Evolutionary conservation across 1,284 basidiomycete genomes (phyloP), one percentile per base, ranked within the genome.

Genomic region (Rhodotorula sp.): DNA sequence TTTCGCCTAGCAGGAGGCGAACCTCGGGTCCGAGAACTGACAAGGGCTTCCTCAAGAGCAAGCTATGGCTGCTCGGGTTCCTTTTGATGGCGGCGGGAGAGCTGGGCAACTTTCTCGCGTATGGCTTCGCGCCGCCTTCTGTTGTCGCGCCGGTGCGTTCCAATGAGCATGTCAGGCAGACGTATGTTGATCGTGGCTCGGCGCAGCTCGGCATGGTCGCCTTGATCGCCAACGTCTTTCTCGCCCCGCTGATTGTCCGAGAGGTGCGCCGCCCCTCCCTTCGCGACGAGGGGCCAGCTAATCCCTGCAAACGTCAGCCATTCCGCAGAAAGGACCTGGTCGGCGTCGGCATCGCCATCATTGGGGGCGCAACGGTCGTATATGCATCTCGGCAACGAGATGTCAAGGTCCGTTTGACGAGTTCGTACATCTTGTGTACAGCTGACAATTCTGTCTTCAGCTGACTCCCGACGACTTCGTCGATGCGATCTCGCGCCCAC

Each of bases 61-160:
- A 88, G 78, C 78, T 94, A 69, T 99, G 94, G 94, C 96, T 94
- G 93, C 77, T 86, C 11, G 95, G 95, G 0, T 89, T 98, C 71
- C 77, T 87, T 18, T 83, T 97, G 56, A 95, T 98, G 88, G 91
- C 91, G 72, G 71, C 96, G 18, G 95, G 95, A 22, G 95, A 99
- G 82, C 81, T 87, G 31, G 91, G 92, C 20, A 97, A 97, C 78
- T 97, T 97, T 71, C 86, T 93, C 65, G 90, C 90, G 2, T 97
- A 92, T 75, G 90, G 87, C 1, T 90, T 89, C 72, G 89, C 94
- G 10, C 94, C 95, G 6, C 94, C 94, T 13, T 92, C 89, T 28
- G 84, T 97, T 20, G 93, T 98, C n/a, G 94, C 95, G 4, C 60
- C 61, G 9, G 56, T 58, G 1, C 95, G 57, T 55, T 40, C 61